Evolutionary conservation across 257 asterid genomes (phyloP).

Genomic region (Ehretia macrophylla): DNA sequence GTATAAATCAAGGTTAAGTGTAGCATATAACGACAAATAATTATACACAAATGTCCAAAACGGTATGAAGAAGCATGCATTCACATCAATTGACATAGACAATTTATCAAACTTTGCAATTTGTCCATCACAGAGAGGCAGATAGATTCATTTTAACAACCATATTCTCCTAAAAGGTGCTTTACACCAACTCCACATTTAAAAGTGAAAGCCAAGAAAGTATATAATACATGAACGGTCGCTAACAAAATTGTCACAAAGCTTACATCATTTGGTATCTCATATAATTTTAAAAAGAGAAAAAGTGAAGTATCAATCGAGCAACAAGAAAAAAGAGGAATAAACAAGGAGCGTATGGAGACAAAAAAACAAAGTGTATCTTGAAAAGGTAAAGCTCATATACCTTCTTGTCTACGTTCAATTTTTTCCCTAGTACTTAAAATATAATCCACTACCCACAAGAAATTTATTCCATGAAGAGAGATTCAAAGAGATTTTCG

Average conservation of each 20-base stretch:
- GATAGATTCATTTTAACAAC: conserved; percentile 4
- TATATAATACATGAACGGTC: neutral
- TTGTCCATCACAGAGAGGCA: neutral
- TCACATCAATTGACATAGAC: conserved; percentile 1
- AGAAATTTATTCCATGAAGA: neutral
- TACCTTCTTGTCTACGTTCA: conserved; percentile 5
- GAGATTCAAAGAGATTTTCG: neutral
- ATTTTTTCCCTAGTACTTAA: neutral
- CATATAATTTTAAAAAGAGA: no score
- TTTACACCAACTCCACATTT: conserved; percentile 32
- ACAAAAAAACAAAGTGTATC: conserved; percentile 18
- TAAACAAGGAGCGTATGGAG: conserved; percentile 29
- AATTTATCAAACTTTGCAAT: neutral
- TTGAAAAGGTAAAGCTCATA: conserved; percentile 10
- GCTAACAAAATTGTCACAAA: neutral
- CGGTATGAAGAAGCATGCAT: neutral
- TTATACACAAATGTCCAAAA: neutral
- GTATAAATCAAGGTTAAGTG: no score
- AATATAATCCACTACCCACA: no score
- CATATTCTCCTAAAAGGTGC: conserved; percentile 2
- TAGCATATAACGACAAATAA: neutral
- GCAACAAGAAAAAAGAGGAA: neutral
- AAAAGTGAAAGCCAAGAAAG: conserved; percentile 15
- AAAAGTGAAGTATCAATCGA: conserved; percentile 1
- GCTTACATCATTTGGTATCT: no score